These are phyloP conservation scores for Polyrhizophydium stewartii DNA, from an alignment of 371 early-diverging fungal species.

Conservation along the genomic window DNA sequence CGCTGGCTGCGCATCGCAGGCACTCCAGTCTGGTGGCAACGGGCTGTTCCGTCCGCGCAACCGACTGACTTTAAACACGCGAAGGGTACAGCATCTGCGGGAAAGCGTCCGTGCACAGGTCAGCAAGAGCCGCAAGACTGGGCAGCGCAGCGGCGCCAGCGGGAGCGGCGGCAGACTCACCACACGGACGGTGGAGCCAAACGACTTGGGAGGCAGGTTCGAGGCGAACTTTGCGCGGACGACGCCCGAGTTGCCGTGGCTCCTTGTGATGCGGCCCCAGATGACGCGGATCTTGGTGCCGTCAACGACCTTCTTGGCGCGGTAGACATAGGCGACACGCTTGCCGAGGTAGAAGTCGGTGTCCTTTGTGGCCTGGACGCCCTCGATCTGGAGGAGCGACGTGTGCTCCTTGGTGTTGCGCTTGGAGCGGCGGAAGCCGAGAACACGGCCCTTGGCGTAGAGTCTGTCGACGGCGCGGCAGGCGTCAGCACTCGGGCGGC, in stretches of 20 bases:
- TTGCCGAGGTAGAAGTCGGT: conserved; percentile 87
- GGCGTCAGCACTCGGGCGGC: too few relatives aligned
- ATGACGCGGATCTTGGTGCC: conserved; percentile 92
- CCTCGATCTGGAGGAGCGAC: conserved; percentile 90
- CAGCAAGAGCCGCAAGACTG: not conserved
- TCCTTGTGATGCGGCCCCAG: conserved; percentile 94
- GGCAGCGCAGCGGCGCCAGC: not conserved
- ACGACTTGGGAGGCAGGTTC: conserved; percentile 92
- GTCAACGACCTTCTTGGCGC: conserved; percentile 62
- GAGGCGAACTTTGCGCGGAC: conserved; percentile 95
- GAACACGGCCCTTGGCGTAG: conserved; percentile 94
- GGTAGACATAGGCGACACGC: conserved; percentile 76
- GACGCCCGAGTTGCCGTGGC: conserved; percentile 94
- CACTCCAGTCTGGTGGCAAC: too few relatives aligned
- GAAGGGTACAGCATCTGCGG: conserved; percentile 90
- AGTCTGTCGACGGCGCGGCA: conserved; percentile 71
- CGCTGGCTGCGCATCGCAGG: too few relatives aligned
- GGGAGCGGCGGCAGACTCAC: conserved; percentile 40
- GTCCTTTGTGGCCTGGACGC: conserved; percentile 83
- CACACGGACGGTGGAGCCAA: conserved; percentile 90
- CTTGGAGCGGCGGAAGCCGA: conserved; percentile 92
- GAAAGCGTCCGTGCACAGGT: not conserved
- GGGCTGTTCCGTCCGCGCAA: too few relatives aligned
- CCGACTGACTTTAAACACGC: conserved; percentile 77
- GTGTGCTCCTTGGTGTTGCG: conserved; percentile 85